A percentile compares a stretch with the other conserved stretches of the same genome.
Conservation (phyloP, 1,139 yeast species). For the Blastobotrys indianensis region DNA sequence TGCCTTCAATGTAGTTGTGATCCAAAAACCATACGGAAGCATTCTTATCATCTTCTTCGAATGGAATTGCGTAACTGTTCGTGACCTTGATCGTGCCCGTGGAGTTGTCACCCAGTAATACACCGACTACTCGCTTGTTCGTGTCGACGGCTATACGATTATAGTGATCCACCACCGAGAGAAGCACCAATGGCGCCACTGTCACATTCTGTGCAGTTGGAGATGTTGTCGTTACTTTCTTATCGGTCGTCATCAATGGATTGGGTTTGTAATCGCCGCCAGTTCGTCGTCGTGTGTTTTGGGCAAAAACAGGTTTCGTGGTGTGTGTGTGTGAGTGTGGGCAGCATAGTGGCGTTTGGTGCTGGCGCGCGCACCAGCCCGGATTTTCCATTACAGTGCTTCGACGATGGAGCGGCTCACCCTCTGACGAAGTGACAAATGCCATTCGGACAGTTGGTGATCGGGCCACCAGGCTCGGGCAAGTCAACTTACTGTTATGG, state of each 20-base stretch:
- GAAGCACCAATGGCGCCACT: constrained; percentile 90
- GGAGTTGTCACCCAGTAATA: constrained; percentile 71
- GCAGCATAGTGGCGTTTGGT: too few relatives aligned
- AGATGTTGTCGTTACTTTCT: constrained; percentile 3
- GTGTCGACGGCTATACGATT: constrained; percentile 70
- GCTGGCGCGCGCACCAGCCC: too few relatives aligned
- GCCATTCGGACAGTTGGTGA: constrained; percentile 81
- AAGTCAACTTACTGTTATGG: constrained; percentile 94
- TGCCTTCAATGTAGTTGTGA: constrained; percentile 90
- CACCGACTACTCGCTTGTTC: constrained; percentile 88
- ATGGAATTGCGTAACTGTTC: constrained; percentile 63
- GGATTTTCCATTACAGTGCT: too few relatives aligned
- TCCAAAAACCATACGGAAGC: constrained; percentile 96
- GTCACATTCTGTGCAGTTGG: constrained; percentile 50
- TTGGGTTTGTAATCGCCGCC: too few relatives aligned
- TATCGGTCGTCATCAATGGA: background rate
- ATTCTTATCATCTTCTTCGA: constrained; percentile 92
- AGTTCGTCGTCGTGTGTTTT: too few relatives aligned
- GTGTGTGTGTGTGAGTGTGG: too few relatives aligned
- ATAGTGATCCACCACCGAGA: constrained; percentile 93
- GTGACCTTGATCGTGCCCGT: constrained; percentile 41
- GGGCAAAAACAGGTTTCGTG: too few relatives aligned
- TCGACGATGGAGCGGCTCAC: too few relatives aligned
- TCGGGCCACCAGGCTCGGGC: constrained; percentile 98
- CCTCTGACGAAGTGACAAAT: constrained; percentile 11